These are phyloP conservation scores for Salix caprea DNA, from an alignment of 345 rosid genomes.

Conservation along the genomic window DNA sequence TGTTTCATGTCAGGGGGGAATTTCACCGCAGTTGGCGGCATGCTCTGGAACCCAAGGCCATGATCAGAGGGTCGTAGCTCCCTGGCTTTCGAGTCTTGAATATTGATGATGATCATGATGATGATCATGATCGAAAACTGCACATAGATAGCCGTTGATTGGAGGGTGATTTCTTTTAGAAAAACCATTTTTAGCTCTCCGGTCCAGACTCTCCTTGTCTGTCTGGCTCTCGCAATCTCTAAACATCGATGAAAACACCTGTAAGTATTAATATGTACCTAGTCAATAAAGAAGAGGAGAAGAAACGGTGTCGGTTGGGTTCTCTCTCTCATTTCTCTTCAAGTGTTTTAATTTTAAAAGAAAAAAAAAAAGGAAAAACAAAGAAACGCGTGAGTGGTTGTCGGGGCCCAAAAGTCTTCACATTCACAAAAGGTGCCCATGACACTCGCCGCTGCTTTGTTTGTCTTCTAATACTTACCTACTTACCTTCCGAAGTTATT, in stretches of 20 bases:
- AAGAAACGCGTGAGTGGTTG: not conserved
- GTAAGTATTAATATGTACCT: too few species aligned
- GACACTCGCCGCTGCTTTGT: not conserved
- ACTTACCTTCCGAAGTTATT: too few species aligned
- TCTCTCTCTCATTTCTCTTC: too few species aligned
- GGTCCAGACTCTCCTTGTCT: not conserved
- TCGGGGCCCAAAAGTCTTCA: not conserved
- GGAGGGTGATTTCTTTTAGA: not conserved
- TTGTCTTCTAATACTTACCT: not conserved
- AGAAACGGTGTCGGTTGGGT: too few species aligned
- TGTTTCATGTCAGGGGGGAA: constrained; percentile 44
- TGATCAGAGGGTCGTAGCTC: constrained; percentile 72
- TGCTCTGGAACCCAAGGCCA: constrained; percentile 54
- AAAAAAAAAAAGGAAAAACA: not conserved
- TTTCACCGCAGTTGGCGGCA: constrained; percentile 29
- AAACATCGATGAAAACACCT: not conserved
- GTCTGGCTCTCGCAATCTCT: not conserved
- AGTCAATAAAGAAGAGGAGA: too few species aligned
- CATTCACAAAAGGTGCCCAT: too few species aligned
- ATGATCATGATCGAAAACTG: not conserved
- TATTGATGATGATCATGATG: not conserved
- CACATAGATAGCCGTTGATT: not conserved
- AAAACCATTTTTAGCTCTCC: not conserved
- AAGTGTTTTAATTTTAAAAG: too few species aligned
- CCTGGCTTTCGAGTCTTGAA: constrained; percentile 17